Conservation (phyloP, 768 basidiomycete species). For the Piloderma croceum region DNA sequence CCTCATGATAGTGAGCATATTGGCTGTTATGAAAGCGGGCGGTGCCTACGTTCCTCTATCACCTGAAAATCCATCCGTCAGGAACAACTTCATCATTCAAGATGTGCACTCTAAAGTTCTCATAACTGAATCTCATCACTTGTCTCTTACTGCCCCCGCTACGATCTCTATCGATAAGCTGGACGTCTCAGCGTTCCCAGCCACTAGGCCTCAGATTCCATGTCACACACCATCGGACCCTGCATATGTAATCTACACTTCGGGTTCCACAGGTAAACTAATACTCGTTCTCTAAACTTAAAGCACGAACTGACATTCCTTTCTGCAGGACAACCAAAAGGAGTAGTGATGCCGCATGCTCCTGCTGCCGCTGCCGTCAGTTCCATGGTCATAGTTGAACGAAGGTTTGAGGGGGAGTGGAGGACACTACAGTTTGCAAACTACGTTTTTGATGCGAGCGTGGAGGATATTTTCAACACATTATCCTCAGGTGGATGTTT, state of each 20-base stretch:
- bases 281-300: too few species aligned
- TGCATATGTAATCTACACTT: conserved; percentile 21
- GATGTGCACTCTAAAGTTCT: conserved; percentile 24
- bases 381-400: conserved; percentile 16
- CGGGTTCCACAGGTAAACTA: conserved; percentile 17
- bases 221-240: conserved; percentile 17
- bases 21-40: conserved; percentile 30
- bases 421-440: conserved; percentile 20
- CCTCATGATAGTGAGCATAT: conserved; percentile 17
- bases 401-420: background rate
- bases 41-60: conserved; percentile 21
- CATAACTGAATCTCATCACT: conserved; percentile 20
- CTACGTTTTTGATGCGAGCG: conserved; percentile 23
- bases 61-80: too few species aligned
- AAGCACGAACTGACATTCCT: too few species aligned
- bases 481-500: conserved; percentile 18
- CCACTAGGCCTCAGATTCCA: conserved; percentile 15
- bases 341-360: conserved; percentile 17
- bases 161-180: background rate
- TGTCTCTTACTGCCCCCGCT: too few species aligned
- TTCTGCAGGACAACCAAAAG: too few species aligned
- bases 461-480: conserved; percentile 16
- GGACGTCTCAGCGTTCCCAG: conserved; percentile 9
- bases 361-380: conserved; percentile 15
- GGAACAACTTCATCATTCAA: conserved; percentile 20